phyloP scores from a whole-genome alignment of 164 flowering plant species.

The Vitis rupestris region DNA sequence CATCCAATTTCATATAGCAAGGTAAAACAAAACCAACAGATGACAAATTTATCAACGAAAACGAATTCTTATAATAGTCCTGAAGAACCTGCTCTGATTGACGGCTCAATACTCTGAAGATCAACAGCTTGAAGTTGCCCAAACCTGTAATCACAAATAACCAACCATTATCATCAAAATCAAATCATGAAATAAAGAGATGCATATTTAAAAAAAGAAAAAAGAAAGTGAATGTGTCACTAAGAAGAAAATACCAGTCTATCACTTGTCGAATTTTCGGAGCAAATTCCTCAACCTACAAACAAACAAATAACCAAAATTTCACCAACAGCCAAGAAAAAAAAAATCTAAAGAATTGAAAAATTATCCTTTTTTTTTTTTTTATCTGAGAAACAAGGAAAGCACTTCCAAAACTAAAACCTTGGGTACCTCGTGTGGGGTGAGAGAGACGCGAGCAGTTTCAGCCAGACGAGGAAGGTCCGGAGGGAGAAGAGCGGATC shows the following conservation, averaged over 20 bases:
- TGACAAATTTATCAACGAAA: not conserved
- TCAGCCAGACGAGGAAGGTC: slow-evolving; percentile 72
- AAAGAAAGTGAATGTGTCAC: slow-evolving; percentile 1
- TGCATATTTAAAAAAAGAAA: not conserved
- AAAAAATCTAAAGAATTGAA: no score
- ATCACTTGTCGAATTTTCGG: slow-evolving; percentile 83
- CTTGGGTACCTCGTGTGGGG: slow-evolving; percentile 51
- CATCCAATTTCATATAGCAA: not conserved
- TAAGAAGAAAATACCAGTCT: slow-evolving; percentile 55
- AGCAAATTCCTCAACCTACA: slow-evolving; percentile 77
- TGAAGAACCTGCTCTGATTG: slow-evolving; percentile 78
- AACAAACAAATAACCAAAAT: not conserved
- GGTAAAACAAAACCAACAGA: not conserved
- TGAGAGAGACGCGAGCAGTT: slow-evolving; percentile 85
- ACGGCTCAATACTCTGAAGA: slow-evolving; percentile 78
- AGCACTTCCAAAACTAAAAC: not conserved
- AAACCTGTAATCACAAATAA: slow-evolving; percentile 53
- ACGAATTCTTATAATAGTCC: not conserved
- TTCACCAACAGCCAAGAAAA: not conserved
- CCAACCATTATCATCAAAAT: not conserved
- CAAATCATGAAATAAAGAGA: not conserved
- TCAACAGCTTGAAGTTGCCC: slow-evolving; percentile 95
- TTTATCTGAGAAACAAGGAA: not conserved
- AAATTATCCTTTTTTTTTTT: no score
- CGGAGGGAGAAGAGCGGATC: slow-evolving; percentile 53